Evolutionary conservation across 2,329 filamentous ascomycete species (phyloP), one percentile per base, ranked within the genome.

Genomic region (Calonectria henricotiae): DNA sequence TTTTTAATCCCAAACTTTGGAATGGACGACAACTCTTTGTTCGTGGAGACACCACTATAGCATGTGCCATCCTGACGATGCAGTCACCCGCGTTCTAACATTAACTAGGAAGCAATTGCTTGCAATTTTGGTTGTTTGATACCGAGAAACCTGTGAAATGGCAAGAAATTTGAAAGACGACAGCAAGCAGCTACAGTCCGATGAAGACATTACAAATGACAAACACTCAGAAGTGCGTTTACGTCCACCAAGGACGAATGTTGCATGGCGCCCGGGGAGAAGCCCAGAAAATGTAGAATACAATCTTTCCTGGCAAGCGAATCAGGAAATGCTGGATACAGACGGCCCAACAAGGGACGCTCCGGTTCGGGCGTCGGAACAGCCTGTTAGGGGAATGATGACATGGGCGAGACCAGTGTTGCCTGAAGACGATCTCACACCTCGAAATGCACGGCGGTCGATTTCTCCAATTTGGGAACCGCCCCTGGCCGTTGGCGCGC

Each of bases 401-500:
- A 7, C 46, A 23, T 39, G 9, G 30, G 11, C 51, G 27, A 60
- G 41, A 44, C n/a, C 25, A 47, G 27, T 37, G 30, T 8, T 25
- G 13, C 8, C 20, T 13, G 11, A 13, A 39, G 39, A 27, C 27
- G n/a, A 37, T 47, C 39, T n/a, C 4, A 46, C 32, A 9, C 13
- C 60, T 2, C 32, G 55, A 55, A 72, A 30, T 32, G 27, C 55
- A 5, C 55, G 62, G 13, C 62, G 65, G 12, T 69, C 63, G 17
- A 62, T 73, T 3, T 72, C 76, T 35, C 27, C 47, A 1, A 62
- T 67, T 11, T 78, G 76, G 76, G 63, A 73, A 51, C 75, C 76
- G 17, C 76, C 76, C n/a, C 25, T 78, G 25, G 71, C 73, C 5
- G 64, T 78, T 8, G 76, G 76, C 0, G 71, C 73, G 5, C 70